These are phyloP conservation scores for Dendrocalamus sinicus DNA, from an alignment of 176 grass and related monocot species.

Conservation along the genomic window DNA sequence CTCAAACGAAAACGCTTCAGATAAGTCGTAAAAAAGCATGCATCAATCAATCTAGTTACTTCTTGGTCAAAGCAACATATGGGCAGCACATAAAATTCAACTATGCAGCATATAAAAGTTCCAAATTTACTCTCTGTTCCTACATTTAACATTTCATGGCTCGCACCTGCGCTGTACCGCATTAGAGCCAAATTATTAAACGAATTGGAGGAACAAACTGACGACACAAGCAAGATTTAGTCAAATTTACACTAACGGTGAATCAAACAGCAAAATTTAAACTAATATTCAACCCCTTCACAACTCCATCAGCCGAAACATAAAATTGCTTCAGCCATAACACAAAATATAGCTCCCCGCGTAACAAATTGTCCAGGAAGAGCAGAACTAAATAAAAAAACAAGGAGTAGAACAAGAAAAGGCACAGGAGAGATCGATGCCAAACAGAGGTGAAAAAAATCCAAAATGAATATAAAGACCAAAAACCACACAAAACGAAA, in stretches of 20 bases:
- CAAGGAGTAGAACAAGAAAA: not conserved
- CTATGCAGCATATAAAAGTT: not conserved
- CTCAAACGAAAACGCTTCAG: slow-evolving; percentile 1
- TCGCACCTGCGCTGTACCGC: not conserved
- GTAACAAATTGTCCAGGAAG: not conserved
- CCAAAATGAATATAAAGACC: slow-evolving; percentile 3
- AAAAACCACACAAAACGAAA: not conserved
- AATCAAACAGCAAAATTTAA: not conserved
- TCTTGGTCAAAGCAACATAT: slow-evolving; percentile 3
- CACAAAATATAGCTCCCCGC: not conserved
- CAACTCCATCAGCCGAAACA: not conserved
- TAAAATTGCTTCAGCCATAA: not conserved
- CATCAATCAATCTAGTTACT: slow-evolving; percentile 16
- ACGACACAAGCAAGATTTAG: not conserved
- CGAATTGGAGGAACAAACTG: not conserved
- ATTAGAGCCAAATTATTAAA: slow-evolving; percentile 4
- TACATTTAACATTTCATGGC: not conserved
- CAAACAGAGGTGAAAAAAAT: not conserved
- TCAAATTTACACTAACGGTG: not conserved
- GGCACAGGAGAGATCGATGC: not conserved
- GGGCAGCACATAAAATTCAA: slow-evolving; percentile 33
- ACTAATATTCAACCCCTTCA: not conserved
- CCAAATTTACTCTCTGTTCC: not conserved
- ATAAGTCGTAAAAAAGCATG: not conserved
- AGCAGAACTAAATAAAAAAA: slow-evolving; percentile 20